Evolutionary conservation across 352 stramenopile genomes (phyloP).

Genomic region (Elongisporangium prolatum): DNA sequence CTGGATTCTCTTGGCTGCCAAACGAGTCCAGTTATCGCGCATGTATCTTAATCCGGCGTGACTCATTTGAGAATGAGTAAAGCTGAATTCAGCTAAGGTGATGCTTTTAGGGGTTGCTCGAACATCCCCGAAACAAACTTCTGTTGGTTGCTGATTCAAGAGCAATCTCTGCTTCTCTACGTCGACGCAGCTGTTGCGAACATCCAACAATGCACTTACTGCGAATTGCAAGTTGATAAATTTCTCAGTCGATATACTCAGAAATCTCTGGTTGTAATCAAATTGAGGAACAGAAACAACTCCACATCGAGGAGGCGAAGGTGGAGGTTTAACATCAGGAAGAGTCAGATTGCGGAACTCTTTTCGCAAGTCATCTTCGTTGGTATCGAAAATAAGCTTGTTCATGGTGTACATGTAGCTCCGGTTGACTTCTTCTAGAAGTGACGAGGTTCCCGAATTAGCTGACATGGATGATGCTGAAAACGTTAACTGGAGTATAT

Average conservation of each 20-base stretch:
- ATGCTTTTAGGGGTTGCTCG: constrained; percentile 54
- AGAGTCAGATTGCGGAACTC: constrained; percentile 57
- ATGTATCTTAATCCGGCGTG: constrained; percentile 70
- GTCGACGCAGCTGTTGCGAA: constrained; percentile 63
- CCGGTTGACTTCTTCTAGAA: constrained; percentile 88
- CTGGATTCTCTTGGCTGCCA: constrained; percentile 72
- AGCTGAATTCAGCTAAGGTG: constrained; percentile 66
- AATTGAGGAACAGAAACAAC: constrained; percentile 50
- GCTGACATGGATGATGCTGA: constrained; percentile 46
- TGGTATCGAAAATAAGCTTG: constrained; percentile 86
- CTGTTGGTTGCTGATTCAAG: constrained; percentile 56
- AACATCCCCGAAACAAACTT: constrained; percentile 56
- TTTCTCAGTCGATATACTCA: constrained; percentile 48
- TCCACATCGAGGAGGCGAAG: constrained; percentile 36
- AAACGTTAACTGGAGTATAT: constrained; percentile 67
- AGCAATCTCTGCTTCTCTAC: constrained; percentile 58
- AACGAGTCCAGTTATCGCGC: constrained; percentile 71
- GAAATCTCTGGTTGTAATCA: constrained; percentile 69
- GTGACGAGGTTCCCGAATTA: constrained; percentile 44
- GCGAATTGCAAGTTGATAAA: constrained; percentile 71
- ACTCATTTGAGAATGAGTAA: constrained; percentile 61
- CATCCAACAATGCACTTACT: constrained; percentile 67
- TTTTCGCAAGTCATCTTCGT: constrained; percentile 44
- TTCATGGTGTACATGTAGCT: constrained; percentile 94
- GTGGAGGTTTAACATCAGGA: constrained; percentile 13